A percentile compares a stretch with the other conserved stretches of the same genome.
Conservation (phyloP, 352 stramenopile species). For the Phytophthora rubi region DNA sequence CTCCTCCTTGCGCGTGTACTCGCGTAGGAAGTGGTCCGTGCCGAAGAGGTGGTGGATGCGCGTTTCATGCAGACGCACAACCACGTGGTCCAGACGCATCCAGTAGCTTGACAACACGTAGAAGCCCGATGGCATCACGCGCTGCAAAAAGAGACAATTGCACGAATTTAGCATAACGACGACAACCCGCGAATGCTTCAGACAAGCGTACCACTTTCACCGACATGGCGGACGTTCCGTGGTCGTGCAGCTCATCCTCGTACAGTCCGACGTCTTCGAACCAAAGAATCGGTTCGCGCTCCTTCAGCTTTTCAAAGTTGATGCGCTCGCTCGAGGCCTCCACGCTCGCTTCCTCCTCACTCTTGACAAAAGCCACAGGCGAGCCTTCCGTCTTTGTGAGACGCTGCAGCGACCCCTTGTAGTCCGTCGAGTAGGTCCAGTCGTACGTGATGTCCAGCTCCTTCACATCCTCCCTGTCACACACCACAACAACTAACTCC, state of each 20-base stretch:
- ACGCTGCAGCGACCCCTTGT: conserved; percentile 78
- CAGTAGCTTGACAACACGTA: conserved; percentile 81
- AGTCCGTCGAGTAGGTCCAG: conserved; percentile 87
- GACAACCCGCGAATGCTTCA: background rate
- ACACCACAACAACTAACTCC: conserved; percentile 5
- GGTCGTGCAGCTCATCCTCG: conserved; percentile 86
- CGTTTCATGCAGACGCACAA: conserved; percentile 83
- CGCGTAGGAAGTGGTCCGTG: conserved; percentile 69
- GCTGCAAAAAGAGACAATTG: conserved; percentile 35
- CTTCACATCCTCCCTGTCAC: conserved; percentile 73
- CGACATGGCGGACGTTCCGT: conserved; percentile 80
- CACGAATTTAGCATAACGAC: conserved; percentile 1
- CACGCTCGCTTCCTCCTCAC: conserved; percentile 41
- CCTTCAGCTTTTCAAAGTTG: conserved; percentile 80
- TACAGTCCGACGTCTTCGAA: conserved; percentile 84
- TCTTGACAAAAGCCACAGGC: conserved; percentile 24
- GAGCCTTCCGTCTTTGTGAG: conserved; percentile 32
- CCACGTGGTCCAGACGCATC: conserved; percentile 85
- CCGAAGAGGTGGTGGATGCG: conserved; percentile 86
- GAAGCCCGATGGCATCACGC: conserved; percentile 86
- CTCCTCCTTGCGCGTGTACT: conserved; percentile 83
- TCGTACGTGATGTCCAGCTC: conserved; percentile 85
- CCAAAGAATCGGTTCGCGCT: conserved; percentile 85
- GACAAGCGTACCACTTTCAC: conserved; percentile 79
- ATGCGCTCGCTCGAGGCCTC: conserved; percentile 68